These are phyloP conservation scores for Trichosanthes cucumerina DNA, from an alignment of 306 rosid genomes.

Conservation along the genomic window DNA sequence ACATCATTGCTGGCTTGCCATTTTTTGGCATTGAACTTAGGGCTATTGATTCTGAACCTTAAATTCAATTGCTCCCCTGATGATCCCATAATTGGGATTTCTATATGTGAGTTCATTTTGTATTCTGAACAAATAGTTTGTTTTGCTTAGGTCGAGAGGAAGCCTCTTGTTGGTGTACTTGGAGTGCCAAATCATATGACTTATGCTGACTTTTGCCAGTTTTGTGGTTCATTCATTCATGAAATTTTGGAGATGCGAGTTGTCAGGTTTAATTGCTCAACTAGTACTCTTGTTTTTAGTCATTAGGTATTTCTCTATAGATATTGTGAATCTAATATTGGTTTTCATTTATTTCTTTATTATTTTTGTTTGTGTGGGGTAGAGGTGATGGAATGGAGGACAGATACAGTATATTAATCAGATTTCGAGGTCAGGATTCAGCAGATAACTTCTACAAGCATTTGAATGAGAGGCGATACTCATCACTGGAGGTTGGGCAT, in stretches of 20 bases:
- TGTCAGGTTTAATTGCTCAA: slow-evolving; percentile 40
- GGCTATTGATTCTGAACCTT: neutral
- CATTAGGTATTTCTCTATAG: neutral
- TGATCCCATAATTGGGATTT: neutral
- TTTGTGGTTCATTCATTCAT: slow-evolving; percentile 73
- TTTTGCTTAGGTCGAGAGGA: slow-evolving; percentile 53
- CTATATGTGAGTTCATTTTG: neutral
- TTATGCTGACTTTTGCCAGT: slow-evolving; percentile 88
- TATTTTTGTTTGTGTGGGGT: neutral
- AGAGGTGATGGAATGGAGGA: slow-evolving; percentile 79
- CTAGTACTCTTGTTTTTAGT: neutral
- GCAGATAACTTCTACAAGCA: slow-evolving; percentile 70
- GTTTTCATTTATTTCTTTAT: neutral
- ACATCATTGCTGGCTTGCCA: neutral
- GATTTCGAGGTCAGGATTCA: slow-evolving; percentile 58
- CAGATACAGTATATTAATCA: slow-evolving; percentile 69
- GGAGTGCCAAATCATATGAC: slow-evolving; percentile 98
- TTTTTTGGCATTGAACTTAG: neutral
- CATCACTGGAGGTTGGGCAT: slow-evolving; percentile 65
- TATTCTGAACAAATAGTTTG: neutral
- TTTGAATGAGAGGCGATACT: slow-evolving; percentile 56
- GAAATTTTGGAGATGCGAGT: slow-evolving; percentile 85
- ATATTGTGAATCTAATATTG: neutral
- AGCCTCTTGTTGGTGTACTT: slow-evolving; percentile 66
- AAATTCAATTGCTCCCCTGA: neutral